Evolutionary conservation across 2,329 filamentous ascomycete species (phyloP).

Genomic region (Pseudopyricularia cyperi): DNA sequence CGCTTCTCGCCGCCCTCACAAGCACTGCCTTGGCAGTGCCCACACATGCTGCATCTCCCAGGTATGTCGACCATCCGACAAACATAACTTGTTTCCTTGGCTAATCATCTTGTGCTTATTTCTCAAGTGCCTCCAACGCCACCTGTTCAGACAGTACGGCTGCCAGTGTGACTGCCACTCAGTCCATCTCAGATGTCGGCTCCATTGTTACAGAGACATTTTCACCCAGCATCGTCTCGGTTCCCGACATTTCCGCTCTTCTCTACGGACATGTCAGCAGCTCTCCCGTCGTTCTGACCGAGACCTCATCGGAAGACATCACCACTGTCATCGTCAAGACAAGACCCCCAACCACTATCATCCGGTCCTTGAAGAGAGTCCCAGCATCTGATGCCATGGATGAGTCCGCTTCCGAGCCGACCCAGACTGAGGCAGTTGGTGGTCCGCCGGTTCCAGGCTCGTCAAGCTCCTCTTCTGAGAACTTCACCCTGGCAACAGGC

Average conservation of each 20-base stretch:
- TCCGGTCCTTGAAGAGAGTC: not conserved
- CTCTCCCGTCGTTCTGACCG: not conserved
- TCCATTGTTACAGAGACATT: constrained; percentile 8
- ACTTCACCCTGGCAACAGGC: no score
- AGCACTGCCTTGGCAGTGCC: constrained; percentile 20
- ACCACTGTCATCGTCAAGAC: constrained; percentile 1
- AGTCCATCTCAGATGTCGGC: constrained; percentile 9
- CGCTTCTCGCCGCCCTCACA: constrained; percentile 21
- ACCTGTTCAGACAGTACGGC: constrained; percentile 30
- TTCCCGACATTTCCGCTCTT: constrained; percentile 4
- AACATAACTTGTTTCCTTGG: constrained; percentile 1
- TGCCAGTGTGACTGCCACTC: constrained; percentile 32
- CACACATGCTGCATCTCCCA: constrained; percentile 18
- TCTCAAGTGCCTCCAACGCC: constrained; percentile 7
- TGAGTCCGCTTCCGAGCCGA: not conserved
- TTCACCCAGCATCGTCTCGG: constrained; percentile 9
- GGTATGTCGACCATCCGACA: constrained; percentile 12
- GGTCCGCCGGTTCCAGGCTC: no score
- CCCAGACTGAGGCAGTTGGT: not conserved
- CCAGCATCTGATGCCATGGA: not conserved
- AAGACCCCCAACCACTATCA: not conserved
- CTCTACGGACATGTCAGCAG: not conserved
- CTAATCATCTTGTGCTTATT: constrained; percentile 5
- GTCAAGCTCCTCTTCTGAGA: not conserved
- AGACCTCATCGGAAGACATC: not conserved